Percentiles rank a stretch among this genome's conserved stretches.
These are phyloP conservation scores for Cyberlindnera subsufficiens DNA, from an alignment of 805 yeast genomes.

Conservation along the genomic window DNA sequence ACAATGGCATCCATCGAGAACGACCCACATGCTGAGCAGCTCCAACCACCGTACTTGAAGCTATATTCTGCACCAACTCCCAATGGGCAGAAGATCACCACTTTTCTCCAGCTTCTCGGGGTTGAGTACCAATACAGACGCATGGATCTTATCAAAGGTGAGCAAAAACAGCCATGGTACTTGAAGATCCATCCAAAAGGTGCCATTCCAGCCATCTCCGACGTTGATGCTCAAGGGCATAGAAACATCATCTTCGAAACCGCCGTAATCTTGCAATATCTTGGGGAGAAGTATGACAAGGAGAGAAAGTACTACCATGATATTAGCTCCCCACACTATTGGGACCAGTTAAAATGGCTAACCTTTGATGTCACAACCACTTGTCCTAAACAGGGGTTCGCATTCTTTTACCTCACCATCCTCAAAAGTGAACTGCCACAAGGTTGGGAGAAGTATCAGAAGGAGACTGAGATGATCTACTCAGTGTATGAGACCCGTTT, in stretches of 20 bases:
- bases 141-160: constrained; percentile 36
- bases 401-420: constrained; percentile 35
- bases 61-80: constrained; percentile 34
- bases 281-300: constrained; percentile 53
- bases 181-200: constrained; percentile 54
- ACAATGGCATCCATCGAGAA: constrained; percentile 7
- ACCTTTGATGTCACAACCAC: constrained; percentile 50
- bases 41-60: constrained; percentile 34
- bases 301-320: constrained; percentile 33
- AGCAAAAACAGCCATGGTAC: constrained; percentile 50
- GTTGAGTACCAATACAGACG: constrained; percentile 24
- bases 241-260: constrained; percentile 43
- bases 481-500: constrained; percentile 47
- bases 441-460: constrained; percentile 42
- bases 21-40: constrained; percentile 8
- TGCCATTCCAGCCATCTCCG: constrained; percentile 47
- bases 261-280: constrained; percentile 51
- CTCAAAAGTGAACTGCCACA: constrained; percentile 45
- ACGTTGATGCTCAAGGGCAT: constrained; percentile 30
- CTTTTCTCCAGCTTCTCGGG: constrained; percentile 27
- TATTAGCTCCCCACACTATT: constrained; percentile 36
- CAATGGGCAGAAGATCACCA: constrained; percentile 33
- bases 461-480: constrained; percentile 44
- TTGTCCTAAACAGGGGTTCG: constrained; percentile 51
- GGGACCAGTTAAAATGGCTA: constrained; percentile 43